phyloP scores from a whole-genome alignment of 441 rosid species.

The Raphanus hybrid region DNA sequence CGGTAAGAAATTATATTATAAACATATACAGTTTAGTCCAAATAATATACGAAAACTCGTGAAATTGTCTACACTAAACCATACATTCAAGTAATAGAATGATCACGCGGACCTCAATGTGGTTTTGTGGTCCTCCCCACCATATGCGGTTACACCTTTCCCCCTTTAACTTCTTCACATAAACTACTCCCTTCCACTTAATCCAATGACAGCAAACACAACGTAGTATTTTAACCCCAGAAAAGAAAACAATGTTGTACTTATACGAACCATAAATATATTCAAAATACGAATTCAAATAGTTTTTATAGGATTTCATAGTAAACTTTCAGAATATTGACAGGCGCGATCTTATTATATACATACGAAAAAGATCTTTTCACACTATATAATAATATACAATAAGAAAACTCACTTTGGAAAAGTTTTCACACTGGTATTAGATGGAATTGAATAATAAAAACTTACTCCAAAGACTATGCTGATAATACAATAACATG shows the following conservation, averaged over 20 bases:
- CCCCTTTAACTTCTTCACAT: constrained; percentile 17
- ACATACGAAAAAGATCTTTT: not conserved
- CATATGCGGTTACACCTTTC: not conserved
- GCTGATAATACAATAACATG: not conserved
- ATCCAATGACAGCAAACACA: constrained; percentile 27
- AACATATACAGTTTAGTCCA: not conserved
- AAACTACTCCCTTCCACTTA: constrained; percentile 24
- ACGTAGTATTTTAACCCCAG: constrained; percentile 11
- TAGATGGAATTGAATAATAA: not conserved
- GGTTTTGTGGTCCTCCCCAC: constrained; percentile 47
- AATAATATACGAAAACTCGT: constrained; percentile 3
- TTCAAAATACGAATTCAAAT: not conserved
- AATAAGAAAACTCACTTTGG: not conserved
- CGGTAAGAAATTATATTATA: not conserved
- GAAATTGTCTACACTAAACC: constrained; percentile 15
- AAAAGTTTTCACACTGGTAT: not conserved
- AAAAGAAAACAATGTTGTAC: constrained; percentile 1
- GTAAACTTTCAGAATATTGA: not conserved
- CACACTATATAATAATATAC: not conserved
- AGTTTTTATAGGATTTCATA: constrained; percentile 2
- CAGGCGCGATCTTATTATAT: constrained; percentile 14
- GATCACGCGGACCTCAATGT: constrained; percentile 43
- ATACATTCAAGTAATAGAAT: constrained; percentile 24
- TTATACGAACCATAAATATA: constrained; percentile 14
- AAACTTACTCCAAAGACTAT: constrained; percentile 1